phyloP scores from a whole-genome alignment of 1,139 yeast genomes.

The Magnusiomyces sp. region DNA sequence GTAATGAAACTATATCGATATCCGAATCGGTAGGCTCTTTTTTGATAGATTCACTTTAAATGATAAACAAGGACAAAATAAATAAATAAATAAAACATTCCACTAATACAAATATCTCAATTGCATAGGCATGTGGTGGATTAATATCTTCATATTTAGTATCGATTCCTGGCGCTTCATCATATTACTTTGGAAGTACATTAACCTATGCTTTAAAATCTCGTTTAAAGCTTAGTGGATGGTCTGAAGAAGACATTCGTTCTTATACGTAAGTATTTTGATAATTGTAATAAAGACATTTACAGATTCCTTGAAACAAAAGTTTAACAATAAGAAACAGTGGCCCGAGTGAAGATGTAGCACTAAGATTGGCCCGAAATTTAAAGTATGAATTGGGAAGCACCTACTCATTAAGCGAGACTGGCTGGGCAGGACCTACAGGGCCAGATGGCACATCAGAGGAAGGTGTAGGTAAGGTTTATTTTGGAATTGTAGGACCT shows the following conservation, averaged over 20 bases:
- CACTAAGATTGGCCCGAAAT: conserved; percentile 66
- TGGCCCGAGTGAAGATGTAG: conserved; percentile 77
- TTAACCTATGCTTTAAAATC: conserved; percentile 70
- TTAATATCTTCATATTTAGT: conserved; percentile 70
- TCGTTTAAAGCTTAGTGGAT: conserved; percentile 65
- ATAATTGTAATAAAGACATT: background rate
- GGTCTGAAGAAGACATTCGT: conserved; percentile 62
- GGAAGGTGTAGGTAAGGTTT: conserved; percentile 53
- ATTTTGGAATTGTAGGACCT: conserved; percentile 65
- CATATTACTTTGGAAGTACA: conserved; percentile 77
- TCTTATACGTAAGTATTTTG: conserved; percentile 42
- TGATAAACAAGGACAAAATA: too few species aligned
- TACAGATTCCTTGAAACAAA: background rate
- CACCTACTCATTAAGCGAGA: conserved; percentile 71
- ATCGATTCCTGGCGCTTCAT: conserved; percentile 77
- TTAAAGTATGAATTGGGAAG: conserved; percentile 74
- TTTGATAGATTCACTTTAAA: too few species aligned
- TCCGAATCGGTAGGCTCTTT: conserved; percentile 50
- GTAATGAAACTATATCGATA: conserved; percentile 61
- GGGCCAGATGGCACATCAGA: conserved; percentile 13
- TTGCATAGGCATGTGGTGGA: conserved; percentile 66
- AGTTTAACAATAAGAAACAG: conserved; percentile 6
- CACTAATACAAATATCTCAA: background rate
- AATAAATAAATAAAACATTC: background rate
- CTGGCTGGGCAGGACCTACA: conserved; percentile 84